Conservation (phyloP, 495 filamentous ascomycete species). For the Penicillium coprophilum region DNA sequence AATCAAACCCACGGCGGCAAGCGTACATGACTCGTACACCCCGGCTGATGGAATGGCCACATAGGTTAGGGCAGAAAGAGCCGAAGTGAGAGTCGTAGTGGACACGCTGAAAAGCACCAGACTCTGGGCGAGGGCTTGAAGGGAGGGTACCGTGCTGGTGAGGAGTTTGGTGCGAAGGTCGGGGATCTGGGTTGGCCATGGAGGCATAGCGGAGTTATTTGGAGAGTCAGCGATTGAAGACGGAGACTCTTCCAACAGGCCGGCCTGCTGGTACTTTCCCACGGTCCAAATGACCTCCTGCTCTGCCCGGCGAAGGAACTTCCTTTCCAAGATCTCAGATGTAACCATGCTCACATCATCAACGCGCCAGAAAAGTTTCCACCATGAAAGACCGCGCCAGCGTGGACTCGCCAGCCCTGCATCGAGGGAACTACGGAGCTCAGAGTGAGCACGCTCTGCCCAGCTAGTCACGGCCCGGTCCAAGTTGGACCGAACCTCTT, state of each 20-base stretch:
- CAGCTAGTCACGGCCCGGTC: constrained; percentile 61
- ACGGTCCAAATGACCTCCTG: constrained; percentile 72
- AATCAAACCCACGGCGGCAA: constrained; percentile 76
- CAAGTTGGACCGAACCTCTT: constrained; percentile 49
- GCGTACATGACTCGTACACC: constrained; percentile 72
- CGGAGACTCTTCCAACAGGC: constrained; percentile 39
- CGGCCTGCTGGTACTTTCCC: constrained; percentile 75
- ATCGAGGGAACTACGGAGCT: constrained; percentile 76
- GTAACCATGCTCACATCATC: constrained; percentile 86
- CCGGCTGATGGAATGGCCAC: constrained; percentile 54
- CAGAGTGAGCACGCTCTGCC: constrained; percentile 77
- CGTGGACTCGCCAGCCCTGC: constrained; percentile 63
- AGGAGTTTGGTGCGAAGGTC: constrained; percentile 55
- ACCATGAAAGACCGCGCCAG: constrained; percentile 84
- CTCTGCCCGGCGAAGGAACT: constrained; percentile 76
- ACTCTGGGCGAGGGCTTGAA: constrained; percentile 79
- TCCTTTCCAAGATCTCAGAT: constrained; percentile 67
- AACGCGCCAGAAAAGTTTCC: constrained; percentile 91
- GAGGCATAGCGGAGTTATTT: constrained; percentile 21
- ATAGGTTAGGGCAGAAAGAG: constrained; percentile 68
- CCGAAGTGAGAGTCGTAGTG: constrained; percentile 59
- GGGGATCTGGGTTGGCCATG: constrained; percentile 48
- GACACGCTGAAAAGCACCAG: constrained; percentile 73
- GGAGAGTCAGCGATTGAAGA: constrained; percentile 12
- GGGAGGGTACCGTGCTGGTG: constrained; percentile 61